Evolutionary conservation across 768 basidiomycete species (phyloP).

Genomic region (Suillus clintonianus): DNA sequence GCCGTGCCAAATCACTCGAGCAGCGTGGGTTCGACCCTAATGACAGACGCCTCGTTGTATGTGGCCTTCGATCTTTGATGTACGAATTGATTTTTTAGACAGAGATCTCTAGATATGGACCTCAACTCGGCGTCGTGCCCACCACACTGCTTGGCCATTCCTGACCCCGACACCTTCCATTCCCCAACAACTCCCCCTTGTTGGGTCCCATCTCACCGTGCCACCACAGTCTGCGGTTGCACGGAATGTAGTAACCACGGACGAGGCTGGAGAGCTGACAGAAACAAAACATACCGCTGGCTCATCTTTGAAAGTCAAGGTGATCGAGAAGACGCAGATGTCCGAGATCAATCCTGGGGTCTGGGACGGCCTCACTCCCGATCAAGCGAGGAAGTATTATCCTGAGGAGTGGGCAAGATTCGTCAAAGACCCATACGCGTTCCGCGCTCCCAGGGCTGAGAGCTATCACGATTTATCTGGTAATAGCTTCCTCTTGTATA

Average conservation of each 20-base stretch:
- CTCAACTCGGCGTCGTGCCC: conserved; percentile 86
- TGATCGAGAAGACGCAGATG: conserved; percentile 96
- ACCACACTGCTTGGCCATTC: conserved; percentile 98
- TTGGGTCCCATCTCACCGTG: background rate
- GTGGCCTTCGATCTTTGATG: conserved; percentile 21
- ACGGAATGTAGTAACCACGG: background rate
- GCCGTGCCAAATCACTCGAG: conserved; percentile 75
- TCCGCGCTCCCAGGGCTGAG: conserved; percentile 90
- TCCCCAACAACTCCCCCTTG: background rate
- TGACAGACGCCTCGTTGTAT: conserved; percentile 67
- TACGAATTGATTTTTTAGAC: background rate
- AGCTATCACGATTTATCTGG: conserved; percentile 95
- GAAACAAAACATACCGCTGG: conserved; percentile 7
- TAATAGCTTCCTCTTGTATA: conserved; percentile 32
- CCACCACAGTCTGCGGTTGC: background rate
- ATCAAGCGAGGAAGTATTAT: conserved; percentile 86
- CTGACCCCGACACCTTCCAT: conserved; percentile 37
- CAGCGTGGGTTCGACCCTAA: conserved; percentile 64
- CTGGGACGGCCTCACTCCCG: conserved; percentile 93
- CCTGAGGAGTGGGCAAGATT: conserved; percentile 95
- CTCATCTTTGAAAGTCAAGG: conserved; percentile 60
- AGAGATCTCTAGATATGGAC: conserved; percentile 82
- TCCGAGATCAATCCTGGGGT: conserved; percentile 96
- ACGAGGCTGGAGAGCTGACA: background rate
- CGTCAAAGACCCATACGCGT: conserved; percentile 89